These are phyloP conservation scores for Mycena sanguinolenta DNA, from an alignment of 768 basidiomycete genomes.

Conservation along the genomic window DNA sequence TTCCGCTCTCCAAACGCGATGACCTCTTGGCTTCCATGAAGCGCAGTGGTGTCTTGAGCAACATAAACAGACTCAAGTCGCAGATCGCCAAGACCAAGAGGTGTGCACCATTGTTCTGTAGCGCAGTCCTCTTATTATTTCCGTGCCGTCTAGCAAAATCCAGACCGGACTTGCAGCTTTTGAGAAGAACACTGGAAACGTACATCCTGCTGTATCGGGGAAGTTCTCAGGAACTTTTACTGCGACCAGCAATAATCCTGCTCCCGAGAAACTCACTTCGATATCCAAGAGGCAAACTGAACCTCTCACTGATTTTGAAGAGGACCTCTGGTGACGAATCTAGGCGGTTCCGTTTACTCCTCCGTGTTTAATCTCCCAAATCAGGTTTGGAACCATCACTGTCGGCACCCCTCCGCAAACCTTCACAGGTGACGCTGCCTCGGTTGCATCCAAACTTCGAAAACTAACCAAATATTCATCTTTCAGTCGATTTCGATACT, in stretches of 20 bases:
- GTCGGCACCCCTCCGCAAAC: constrained; percentile 62
- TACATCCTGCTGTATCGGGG: constrained; percentile 27
- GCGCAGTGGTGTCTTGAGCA: constrained; percentile 26
- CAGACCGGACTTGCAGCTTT: constrained; percentile 15
- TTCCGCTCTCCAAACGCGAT: constrained; percentile 32
- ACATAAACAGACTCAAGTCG: constrained; percentile 25
- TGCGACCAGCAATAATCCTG: constrained; percentile 20
- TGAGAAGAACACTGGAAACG: constrained; percentile 23
- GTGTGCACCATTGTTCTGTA: background rate
- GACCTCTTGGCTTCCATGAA: constrained; percentile 28
- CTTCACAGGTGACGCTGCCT: constrained; percentile 54
- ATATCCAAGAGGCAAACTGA: constrained; percentile 24
- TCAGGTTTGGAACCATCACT: constrained; percentile 33
- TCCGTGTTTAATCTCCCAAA: too few relatives aligned
- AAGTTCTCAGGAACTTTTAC: constrained; percentile 15
- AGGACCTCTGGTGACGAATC: too few relatives aligned
- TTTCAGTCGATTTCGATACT: constrained; percentile 65
- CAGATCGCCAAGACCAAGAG: constrained; percentile 31
- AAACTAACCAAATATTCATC: constrained; percentile 5
- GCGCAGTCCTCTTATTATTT: background rate
- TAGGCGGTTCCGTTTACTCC: too few relatives aligned
- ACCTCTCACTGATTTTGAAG: constrained; percentile 27
- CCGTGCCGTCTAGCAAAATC: constrained; percentile 25
- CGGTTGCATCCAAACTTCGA: background rate
- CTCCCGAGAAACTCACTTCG: constrained; percentile 24